Percentiles rank a stretch among this genome's conserved stretches.
Conservation (phyloP, 495 filamentous ascomycete genomes). For the Tuber aestivum region DNA sequence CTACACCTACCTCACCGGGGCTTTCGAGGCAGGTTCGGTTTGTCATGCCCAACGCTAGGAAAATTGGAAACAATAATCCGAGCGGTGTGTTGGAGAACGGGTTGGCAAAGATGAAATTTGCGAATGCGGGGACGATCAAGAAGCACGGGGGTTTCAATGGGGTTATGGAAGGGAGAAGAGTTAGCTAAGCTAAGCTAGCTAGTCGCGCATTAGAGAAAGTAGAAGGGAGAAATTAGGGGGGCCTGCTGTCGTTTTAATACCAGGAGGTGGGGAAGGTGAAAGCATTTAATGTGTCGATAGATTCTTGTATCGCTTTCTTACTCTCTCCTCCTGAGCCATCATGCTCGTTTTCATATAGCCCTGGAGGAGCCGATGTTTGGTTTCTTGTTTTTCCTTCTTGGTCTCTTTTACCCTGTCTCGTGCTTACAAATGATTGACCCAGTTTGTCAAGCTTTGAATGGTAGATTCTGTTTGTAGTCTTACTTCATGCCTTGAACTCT, state of each 20-base stretch:
- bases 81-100: slow-evolving; percentile 30
- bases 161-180: not conserved
- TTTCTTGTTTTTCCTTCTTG: not conserved
- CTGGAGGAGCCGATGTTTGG: not conserved
- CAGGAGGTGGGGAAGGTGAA: not conserved
- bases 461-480: not conserved
- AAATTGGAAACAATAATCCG: slow-evolving; percentile 22
- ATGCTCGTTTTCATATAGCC: not conserved
- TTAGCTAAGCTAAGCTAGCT: not conserved
- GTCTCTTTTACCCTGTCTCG: not conserved
- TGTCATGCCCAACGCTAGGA: slow-evolving; percentile 27
- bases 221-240: not conserved
- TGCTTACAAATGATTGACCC: not conserved
- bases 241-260: not conserved
- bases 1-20: slow-evolving; percentile 15
- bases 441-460: not conserved
- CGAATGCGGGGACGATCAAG: slow-evolving; percentile 12
- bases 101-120: slow-evolving; percentile 36
- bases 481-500: slow-evolving; percentile 17
- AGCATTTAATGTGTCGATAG: not conserved
- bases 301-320: not conserved
- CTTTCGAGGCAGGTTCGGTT: slow-evolving; percentile 33
- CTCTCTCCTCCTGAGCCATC: not conserved
- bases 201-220: not conserved
- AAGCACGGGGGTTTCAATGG: slow-evolving; percentile 19